A percentile compares a stretch with the other conserved stretches of the same genome.
These are phyloP conservation scores for Cyphellophora attinorum DNA, from an alignment of 2,329 filamentous ascomycete species.

Conservation along the genomic window DNA sequence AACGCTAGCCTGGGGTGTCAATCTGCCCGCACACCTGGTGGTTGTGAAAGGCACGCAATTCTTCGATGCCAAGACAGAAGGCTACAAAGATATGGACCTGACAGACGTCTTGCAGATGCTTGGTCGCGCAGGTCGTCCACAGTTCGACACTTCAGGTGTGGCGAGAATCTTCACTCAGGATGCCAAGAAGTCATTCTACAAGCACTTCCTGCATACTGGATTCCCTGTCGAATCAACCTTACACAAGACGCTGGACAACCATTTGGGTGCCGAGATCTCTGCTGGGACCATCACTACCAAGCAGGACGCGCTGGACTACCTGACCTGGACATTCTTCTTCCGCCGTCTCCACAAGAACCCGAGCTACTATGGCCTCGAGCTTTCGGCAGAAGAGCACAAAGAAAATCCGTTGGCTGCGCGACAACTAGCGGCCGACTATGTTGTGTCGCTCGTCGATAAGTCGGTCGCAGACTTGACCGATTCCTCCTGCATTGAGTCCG, in stretches of 20 bases:
- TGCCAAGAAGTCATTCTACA: slow-evolving; percentile 97
- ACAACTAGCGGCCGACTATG: slow-evolving; percentile 81
- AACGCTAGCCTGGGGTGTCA: slow-evolving; percentile 96
- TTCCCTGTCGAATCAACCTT: slow-evolving; percentile 96
- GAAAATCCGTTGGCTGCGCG: slow-evolving; percentile 72
- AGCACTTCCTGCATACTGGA: slow-evolving; percentile 95
- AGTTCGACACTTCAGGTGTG: slow-evolving; percentile 88
- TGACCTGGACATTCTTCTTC: slow-evolving; percentile 99
- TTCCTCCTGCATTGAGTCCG: slow-evolving; percentile 74
- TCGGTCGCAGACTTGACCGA: slow-evolving; percentile 73
- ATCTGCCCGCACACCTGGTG: slow-evolving; percentile 89
- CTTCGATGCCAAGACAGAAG: slow-evolving; percentile 95
- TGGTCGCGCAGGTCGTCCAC: slow-evolving; percentile 85
- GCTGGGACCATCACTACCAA: slow-evolving; percentile 88
- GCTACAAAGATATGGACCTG: slow-evolving; percentile 97
- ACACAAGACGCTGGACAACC: slow-evolving; percentile 94
- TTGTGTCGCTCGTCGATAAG: slow-evolving; percentile 83
- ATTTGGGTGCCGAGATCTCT: slow-evolving; percentile 88
- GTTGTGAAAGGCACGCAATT: slow-evolving; percentile 98
- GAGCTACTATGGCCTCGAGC: slow-evolving; percentile 92
- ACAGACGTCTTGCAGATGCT: slow-evolving; percentile 98
- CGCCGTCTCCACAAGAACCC: slow-evolving; percentile 94
- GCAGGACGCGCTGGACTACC: slow-evolving; percentile 92
- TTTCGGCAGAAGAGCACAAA: slow-evolving; percentile 75
- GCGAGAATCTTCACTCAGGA: slow-evolving; percentile 97